A percentile compares a stretch with the other conserved stretches of the same genome.
These are phyloP conservation scores for Apiotrichum brassicae DNA, from an alignment of 1,284 basidiomycete species.

Conservation along the genomic window DNA sequence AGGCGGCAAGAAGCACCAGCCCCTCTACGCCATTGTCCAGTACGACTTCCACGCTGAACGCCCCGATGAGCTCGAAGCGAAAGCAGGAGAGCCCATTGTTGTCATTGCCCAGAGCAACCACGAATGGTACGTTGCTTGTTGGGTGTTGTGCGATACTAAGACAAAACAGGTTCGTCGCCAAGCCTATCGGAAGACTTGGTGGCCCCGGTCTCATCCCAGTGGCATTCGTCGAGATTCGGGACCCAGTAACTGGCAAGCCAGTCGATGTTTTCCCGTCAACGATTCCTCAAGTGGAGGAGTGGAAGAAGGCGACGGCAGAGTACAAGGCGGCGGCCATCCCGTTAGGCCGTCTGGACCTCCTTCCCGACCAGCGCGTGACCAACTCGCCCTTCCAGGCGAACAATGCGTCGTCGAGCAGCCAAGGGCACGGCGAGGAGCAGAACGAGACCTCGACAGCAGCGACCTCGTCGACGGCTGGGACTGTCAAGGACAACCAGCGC, in stretches of 20 bases:
- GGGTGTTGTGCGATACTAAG: not conserved
- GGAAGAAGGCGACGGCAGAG: conserved; percentile 89
- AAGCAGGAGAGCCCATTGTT: conserved; percentile 89
- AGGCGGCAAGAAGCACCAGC: conserved; percentile 17
- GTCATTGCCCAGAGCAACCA: conserved; percentile 49
- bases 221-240: conserved; percentile 90
- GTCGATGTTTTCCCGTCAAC: conserved; percentile 64
- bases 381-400: conserved; percentile 34
- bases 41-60: conserved; percentile 94
- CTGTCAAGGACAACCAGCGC: conserved; percentile 6
- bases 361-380: conserved; percentile 41
- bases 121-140: conserved; percentile 42
- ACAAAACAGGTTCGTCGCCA: conserved; percentile 56
- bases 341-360: conserved; percentile 77
- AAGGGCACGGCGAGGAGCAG: not conserved
- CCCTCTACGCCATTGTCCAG: conserved; percentile 79
- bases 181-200: conserved; percentile 89
- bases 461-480: not conserved
- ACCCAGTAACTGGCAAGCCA: conserved; percentile 74
- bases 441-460: conserved; percentile 9
- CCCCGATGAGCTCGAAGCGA: conserved; percentile 91
- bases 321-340: conserved; percentile 96
- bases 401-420: not conserved
- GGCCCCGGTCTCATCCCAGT: conserved; percentile 95
- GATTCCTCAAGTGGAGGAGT: conserved; percentile 92